phyloP scores from a whole-genome alignment of 805 yeast genomes.

The Ogataea polymorpha region DNA sequence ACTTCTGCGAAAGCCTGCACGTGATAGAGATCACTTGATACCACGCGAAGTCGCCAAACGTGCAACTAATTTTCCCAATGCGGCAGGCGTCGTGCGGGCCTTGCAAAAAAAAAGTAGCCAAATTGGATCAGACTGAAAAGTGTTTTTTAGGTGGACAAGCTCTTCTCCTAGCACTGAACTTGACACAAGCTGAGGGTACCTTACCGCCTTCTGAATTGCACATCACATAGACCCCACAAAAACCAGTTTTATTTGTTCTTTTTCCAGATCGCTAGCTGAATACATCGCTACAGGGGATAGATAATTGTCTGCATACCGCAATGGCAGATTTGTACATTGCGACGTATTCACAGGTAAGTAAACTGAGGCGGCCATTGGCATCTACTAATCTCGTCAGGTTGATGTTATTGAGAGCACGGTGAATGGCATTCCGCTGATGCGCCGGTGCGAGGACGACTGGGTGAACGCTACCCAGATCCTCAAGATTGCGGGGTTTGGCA shows the following conservation, averaged over 20 bases:
- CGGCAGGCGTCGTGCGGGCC: conserved; percentile 13
- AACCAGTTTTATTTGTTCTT: neutral
- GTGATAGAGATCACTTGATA: no score
- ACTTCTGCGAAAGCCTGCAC: no score
- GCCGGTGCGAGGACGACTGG: conserved; percentile 91
- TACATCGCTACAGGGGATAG: no score
- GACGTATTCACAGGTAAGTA: conserved; percentile 43
- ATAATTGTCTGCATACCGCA: neutral
- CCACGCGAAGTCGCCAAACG: neutral
- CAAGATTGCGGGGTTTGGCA: conserved; percentile 74
- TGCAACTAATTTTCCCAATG: conserved; percentile 15
- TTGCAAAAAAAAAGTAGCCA: conserved; percentile 6
- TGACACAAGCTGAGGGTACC: no score
- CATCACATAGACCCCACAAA: neutral
- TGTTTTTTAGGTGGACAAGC: conserved; percentile 6
- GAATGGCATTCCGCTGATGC: conserved; percentile 76
- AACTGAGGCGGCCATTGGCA: neutral
- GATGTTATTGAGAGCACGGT: conserved; percentile 63
- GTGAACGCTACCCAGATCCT: conserved; percentile 83
- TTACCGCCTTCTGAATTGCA: no score
- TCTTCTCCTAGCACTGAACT: neutral
- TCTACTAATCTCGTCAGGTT: conserved; percentile 22
- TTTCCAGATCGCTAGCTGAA: no score
- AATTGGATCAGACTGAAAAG: conserved; percentile 11
- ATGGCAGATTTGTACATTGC: conserved; percentile 37